phyloP scores from a whole-genome alignment of 352 stramenopile genomes.

The Globisporangium okanoganense region DNA sequence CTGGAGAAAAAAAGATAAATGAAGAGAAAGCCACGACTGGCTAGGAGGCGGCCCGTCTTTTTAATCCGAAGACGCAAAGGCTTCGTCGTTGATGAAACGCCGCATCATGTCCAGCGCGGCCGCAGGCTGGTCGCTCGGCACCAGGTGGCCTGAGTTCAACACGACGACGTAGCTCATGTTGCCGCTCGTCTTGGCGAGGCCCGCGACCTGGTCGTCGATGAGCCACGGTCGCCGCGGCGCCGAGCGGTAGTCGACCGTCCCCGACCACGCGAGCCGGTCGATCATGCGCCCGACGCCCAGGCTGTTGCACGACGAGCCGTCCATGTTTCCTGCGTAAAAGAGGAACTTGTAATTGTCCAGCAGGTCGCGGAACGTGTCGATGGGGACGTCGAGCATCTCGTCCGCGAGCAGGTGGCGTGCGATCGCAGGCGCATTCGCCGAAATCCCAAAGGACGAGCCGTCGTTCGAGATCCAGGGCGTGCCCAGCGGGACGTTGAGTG shows the following conservation, averaged over 20 bases:
- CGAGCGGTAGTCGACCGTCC: conserved; percentile 59
- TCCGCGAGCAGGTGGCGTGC: conserved; percentile 69
- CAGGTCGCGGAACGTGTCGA: conserved; percentile 70
- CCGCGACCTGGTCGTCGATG: conserved; percentile 54
- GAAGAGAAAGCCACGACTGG: too few relatives aligned
- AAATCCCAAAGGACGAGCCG: conserved; percentile 52
- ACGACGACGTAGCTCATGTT: conserved; percentile 86
- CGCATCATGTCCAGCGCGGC: conserved; percentile 79
- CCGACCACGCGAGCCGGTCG: conserved; percentile 70
- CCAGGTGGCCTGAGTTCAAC: conserved; percentile 74
- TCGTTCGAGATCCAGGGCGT: conserved; percentile 69
- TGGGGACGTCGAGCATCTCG: conserved; percentile 76
- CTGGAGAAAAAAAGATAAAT: background rate
- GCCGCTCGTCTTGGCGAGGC: conserved; percentile 59
- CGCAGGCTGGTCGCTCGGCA: conserved; percentile 65
- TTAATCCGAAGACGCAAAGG: conserved; percentile 18
- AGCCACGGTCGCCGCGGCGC: conserved; percentile 55
- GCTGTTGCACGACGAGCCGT: conserved; percentile 79
- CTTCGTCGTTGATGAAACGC: conserved; percentile 59
- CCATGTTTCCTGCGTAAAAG: conserved; percentile 85
- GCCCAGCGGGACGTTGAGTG: conserved; percentile 76
- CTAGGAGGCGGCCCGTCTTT: background rate
- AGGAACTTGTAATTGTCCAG: conserved; percentile 84
- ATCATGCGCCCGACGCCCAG: conserved; percentile 74
- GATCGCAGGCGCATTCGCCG: conserved; percentile 42